Evolutionary conservation across 371 early-diverging fungal genomes (phyloP).

Genomic region (Nematocida parisii): DNA sequence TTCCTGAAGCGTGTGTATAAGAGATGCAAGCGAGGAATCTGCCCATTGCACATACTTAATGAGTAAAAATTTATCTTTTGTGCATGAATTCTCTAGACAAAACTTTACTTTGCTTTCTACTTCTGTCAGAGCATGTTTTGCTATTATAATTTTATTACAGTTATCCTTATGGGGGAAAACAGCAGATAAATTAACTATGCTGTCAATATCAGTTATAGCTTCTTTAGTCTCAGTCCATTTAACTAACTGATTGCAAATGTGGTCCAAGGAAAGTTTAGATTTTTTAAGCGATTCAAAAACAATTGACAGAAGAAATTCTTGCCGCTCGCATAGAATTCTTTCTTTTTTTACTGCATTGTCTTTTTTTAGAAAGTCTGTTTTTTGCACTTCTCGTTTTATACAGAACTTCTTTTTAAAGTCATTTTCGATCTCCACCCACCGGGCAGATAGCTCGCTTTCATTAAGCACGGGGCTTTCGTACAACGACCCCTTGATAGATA

Average conservation of each 20-base stretch:
- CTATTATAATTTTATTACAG: constrained; percentile 7
- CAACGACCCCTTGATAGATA: constrained; percentile 5
- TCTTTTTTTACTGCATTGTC: not conserved
- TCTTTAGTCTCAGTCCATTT: constrained; percentile 2
- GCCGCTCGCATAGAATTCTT: constrained; percentile 33
- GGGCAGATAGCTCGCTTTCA: not conserved
- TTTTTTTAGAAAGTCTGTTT: not conserved
- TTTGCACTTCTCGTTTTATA: not conserved
- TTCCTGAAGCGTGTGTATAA: not conserved
- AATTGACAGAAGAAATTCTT: constrained; percentile 56
- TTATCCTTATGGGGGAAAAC: constrained; percentile 34
- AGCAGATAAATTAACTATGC: constrained; percentile 10
- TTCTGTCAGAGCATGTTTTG: not conserved
- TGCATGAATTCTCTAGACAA: not conserved
- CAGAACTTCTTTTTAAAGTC: constrained; percentile 42
- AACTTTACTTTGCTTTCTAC: not conserved
- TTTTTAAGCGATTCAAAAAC: constrained; percentile 24
- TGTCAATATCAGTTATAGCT: not conserved
- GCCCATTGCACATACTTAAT: constrained; percentile 33
- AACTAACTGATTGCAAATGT: not conserved
- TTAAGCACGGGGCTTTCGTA: constrained; percentile 7
- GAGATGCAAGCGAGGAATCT: constrained; percentile 1
- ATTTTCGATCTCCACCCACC: constrained; percentile 37
- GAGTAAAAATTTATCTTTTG: constrained; percentile 9
- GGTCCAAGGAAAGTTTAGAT: constrained; percentile 1